Evolutionary conservation across 257 asterid genomes (phyloP), one percentile per base, ranked within the genome.

Genomic region (Solanum chiquidenum): DNA sequence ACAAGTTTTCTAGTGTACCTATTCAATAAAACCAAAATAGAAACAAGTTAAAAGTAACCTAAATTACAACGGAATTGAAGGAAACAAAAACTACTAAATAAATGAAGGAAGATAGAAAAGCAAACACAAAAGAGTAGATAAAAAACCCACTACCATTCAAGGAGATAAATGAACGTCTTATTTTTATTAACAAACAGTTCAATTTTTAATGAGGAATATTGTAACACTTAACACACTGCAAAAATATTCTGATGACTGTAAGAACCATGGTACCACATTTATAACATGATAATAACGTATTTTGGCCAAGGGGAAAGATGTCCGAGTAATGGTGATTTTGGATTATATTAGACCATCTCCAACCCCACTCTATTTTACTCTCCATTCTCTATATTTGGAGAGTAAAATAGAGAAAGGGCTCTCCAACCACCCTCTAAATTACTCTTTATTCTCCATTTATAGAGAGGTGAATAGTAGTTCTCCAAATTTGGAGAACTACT

Each of bases 1-100:
- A 93, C 90, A 95, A 90, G 91, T 95, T 95, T 91, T 97, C 99
- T 93, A 97, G 85, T 58, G 98, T 90, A 77, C 99, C 98, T 97
- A 90, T 52, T 85, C 86, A 87, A 55, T 44, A 71, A 76, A 84
- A 83, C 86, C 88, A 27, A 25, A 86, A 75, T 29, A 62, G 77
- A 75, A 87, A 77, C 66, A 35, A 77, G 44, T 46, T 16, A 46
- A 49, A 29, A 80, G n/a, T 13, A 46, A 44, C 20, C 64, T 27
- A 79, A 79, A 80, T 80, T 49, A 80, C 4, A 5, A 31, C 10
- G 9, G 40, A 38, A 49, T 9, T 80, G 25, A 49, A 27, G 68
- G 85, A 49, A 49, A 80, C 16, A 79, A 80, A 25, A 80, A 18
- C 42, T 29, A 80, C 68, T 80, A 29, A 20, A 79, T 44, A 27